phyloP scores from a whole-genome alignment of 1,139 yeast species.

The Yamadazyma oceani region DNA sequence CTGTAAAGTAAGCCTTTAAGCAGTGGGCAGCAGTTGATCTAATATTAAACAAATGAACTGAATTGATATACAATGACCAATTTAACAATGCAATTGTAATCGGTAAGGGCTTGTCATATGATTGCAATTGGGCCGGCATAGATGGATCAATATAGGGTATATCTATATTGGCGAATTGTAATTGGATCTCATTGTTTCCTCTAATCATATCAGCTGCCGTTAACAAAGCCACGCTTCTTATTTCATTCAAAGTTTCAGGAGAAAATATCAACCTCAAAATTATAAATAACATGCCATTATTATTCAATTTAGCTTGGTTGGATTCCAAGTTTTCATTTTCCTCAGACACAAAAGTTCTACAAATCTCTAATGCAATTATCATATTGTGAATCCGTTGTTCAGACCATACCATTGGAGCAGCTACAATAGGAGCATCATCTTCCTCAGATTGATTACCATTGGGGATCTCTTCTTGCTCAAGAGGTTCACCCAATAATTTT shows the following conservation, averaged over 20 bases:
- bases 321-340: conserved; percentile 64
- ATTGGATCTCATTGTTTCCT: conserved; percentile 63
- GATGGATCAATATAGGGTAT: conserved; percentile 90
- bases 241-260: conserved; percentile 55
- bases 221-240: conserved; percentile 66
- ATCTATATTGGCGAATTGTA: conserved; percentile 73
- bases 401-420: conserved; percentile 60
- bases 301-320: conserved; percentile 64
- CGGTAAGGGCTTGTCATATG: conserved; percentile 47
- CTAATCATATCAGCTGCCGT: conserved; percentile 77
- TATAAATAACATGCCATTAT: conserved; percentile 63
- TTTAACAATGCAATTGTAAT: conserved; percentile 73
- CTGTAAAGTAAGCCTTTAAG: conserved; percentile 65
- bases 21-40: conserved; percentile 70
- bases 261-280: conserved; percentile 72
- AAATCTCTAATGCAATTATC: conserved; percentile 66
- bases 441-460: conserved; percentile 18
- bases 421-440: conserved; percentile 11
- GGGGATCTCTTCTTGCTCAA: conserved; percentile 27
- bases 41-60: conserved; percentile 81
- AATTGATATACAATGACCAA: conserved; percentile 78
- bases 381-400: conserved; percentile 71
- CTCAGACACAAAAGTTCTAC: conserved; percentile 69
- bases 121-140: conserved; percentile 50
- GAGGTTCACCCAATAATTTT: conserved; percentile 59